Evolutionary conservation across 768 basidiomycete genomes (phyloP).

Genomic region (Leccinum pellstonianum): DNA sequence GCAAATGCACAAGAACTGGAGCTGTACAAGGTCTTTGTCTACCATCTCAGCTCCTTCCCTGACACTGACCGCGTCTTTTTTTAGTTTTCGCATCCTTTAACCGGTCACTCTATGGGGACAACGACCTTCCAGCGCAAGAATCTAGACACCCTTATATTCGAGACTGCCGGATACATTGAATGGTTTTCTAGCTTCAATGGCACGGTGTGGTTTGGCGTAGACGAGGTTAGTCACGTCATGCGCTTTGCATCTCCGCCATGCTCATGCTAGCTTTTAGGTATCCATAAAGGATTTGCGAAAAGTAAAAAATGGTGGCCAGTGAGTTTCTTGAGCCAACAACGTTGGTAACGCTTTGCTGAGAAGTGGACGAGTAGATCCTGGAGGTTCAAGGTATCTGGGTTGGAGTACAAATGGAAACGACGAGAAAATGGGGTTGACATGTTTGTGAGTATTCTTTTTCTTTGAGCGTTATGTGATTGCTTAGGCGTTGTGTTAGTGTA

Average conservation of each 20-base stretch:
- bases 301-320: constrained; percentile 53
- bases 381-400: constrained; percentile 48
- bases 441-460: constrained; percentile 36
- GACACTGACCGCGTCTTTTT: not conserved
- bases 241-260: not conserved
- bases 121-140: constrained; percentile 53
- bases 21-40: constrained; percentile 41
- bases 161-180: constrained; percentile 53
- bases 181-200: constrained; percentile 49
- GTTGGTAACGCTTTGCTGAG: constrained; percentile 2
- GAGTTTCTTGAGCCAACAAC: constrained; percentile 11
- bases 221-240: constrained; percentile 35
- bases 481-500: constrained; percentile 38
- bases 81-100: constrained; percentile 47
- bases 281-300: constrained; percentile 48
- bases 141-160: constrained; percentile 41
- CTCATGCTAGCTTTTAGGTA: constrained; percentile 27
- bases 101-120: constrained; percentile 39
- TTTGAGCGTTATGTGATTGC: not conserved
- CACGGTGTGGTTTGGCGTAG: constrained; percentile 48
- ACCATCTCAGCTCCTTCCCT: not conserved
- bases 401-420: constrained; percentile 60
- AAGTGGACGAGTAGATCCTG: constrained; percentile 41
- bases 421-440: constrained; percentile 43
- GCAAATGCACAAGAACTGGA: constrained; percentile 34